Conservation (phyloP, 176 grass and related monocot genomes). For the Oryza officinalis region DNA sequence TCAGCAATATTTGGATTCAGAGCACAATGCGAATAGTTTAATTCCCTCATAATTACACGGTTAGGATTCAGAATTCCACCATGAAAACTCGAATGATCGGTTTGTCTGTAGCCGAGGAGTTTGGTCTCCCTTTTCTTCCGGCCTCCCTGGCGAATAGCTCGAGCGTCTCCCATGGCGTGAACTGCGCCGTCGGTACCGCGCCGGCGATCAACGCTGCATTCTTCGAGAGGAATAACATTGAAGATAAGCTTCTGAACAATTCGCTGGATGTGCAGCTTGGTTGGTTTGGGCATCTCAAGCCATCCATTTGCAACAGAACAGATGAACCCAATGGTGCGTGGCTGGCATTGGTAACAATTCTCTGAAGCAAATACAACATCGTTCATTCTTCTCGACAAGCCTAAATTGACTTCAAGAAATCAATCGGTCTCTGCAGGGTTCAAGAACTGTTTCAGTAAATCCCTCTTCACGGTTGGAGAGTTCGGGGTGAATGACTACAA, state of each 20-base stretch:
- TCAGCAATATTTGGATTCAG: no score
- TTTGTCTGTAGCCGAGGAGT: conserved; percentile 36
- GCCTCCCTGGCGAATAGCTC: background rate
- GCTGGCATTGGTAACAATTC: background rate
- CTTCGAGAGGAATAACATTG: conserved; percentile 29
- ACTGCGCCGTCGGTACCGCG: conserved; percentile 53
- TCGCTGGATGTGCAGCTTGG: conserved; percentile 50
- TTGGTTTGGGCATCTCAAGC: conserved; percentile 54
- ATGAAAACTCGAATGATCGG: no score
- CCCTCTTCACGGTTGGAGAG: conserved; percentile 26
- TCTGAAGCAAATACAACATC: background rate
- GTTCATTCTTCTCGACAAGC: no score
- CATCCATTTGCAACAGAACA: conserved; percentile 40
- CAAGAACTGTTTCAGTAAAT: background rate
- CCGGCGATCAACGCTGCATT: conserved; percentile 45
- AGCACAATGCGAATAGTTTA: no score
- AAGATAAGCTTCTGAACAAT: conserved; percentile 22
- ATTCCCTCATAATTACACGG: no score
- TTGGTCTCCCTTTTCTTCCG: conserved; percentile 50
- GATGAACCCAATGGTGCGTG: background rate
- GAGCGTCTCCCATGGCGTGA: conserved; percentile 32
- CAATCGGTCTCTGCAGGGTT: background rate
- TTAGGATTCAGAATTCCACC: no score
- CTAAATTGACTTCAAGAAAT: background rate
- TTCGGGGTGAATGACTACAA: conserved; percentile 36